These are phyloP conservation scores for Lavandula angustifolia DNA, from an alignment of 257 asterid species.

Conservation along the genomic window DNA sequence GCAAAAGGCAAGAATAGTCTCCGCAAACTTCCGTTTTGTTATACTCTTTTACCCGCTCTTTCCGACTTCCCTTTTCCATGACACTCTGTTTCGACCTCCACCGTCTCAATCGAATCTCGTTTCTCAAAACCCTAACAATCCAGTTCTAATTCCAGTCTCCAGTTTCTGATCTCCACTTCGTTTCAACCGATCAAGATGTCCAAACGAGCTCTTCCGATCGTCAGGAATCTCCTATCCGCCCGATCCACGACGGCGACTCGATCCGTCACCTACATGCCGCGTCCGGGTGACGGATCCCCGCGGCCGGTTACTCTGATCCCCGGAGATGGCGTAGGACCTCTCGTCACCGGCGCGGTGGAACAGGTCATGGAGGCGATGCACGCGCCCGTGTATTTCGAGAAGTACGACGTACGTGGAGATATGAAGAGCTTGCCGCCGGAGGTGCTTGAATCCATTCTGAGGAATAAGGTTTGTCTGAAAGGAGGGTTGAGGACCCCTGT, in stretches of 20 bases:
- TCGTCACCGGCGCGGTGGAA: conserved; percentile 91
- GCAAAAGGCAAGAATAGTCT: conserved; percentile 19
- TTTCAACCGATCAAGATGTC: conserved; percentile 35
- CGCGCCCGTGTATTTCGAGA: conserved; percentile 90
- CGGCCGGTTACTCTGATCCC: conserved; percentile 83
- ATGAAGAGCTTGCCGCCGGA: conserved; percentile 71
- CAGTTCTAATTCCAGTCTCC: conserved; percentile 8
- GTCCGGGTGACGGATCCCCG: conserved; percentile 93
- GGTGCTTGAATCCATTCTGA: conserved; percentile 75
- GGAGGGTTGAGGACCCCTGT: conserved; percentile 91
- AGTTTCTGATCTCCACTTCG: background rate
- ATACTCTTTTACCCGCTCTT: conserved; percentile 24
- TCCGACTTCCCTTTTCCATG: conserved; percentile 15
- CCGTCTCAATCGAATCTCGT: background rate
- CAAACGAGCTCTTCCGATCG: conserved; percentile 48
- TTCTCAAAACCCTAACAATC: conserved; percentile 18
- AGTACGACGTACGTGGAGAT: conserved; percentile 70
- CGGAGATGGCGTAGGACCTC: conserved; percentile 95
- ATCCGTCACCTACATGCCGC: conserved; percentile 95
- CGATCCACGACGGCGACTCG: conserved; percentile 49
- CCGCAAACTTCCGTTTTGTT: conserved; percentile 18
- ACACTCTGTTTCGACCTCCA: conserved; percentile 17
- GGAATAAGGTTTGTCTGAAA: conserved; percentile 88
- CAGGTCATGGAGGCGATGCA: conserved; percentile 98
- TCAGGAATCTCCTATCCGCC: conserved; percentile 40